Evolutionary conservation across 2,329 filamentous ascomycete species (phyloP).

Genomic region (Parascedosporium putredinis): DNA sequence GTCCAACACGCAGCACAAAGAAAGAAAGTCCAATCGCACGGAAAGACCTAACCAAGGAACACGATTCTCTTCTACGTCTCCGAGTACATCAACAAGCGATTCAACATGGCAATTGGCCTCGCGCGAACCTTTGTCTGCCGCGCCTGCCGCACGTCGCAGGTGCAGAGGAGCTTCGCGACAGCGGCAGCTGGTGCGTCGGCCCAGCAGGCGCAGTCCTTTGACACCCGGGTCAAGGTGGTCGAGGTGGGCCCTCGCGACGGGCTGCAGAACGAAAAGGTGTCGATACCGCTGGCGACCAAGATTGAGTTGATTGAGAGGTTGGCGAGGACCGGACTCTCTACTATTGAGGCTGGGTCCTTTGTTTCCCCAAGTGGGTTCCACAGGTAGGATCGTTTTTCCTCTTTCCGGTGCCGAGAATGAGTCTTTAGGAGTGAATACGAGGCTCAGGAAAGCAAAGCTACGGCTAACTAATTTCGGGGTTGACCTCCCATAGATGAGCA

Average conservation of each 20-base stretch:
- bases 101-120: conserved; percentile 21
- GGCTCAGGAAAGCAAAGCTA: too few relatives aligned
- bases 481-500: conserved; percentile 54
- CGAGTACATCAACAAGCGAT: background rate
- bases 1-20: too few relatives aligned
- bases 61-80: background rate
- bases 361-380: conserved; percentile 79
- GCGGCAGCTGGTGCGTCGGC: conserved; percentile 16
- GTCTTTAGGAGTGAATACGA: too few relatives aligned
- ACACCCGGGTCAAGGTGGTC: conserved; percentile 52
- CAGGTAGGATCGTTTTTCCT: conserved; percentile 53
- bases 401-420: too few relatives aligned
- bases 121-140: conserved; percentile 28
- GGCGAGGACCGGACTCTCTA: conserved; percentile 55
- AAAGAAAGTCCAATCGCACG: too few relatives aligned
- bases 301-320: conserved; percentile 64
- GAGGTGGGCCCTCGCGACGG: conserved; percentile 81
- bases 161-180: conserved; percentile 29
- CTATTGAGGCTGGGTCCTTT: conserved; percentile 75
- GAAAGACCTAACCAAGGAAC: too few relatives aligned
- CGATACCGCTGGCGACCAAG: conserved; percentile 62
- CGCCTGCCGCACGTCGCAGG: conserved; percentile 25
- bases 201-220: conserved; percentile 11
- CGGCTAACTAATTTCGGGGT: background rate
- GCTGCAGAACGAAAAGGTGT: conserved; percentile 72